A percentile compares a stretch with the other conserved stretches of the same genome.
Evolutionary conservation across 2,329 filamentous ascomycete genomes (phyloP).

Genomic region (Diaporthe citrichinensis): DNA sequence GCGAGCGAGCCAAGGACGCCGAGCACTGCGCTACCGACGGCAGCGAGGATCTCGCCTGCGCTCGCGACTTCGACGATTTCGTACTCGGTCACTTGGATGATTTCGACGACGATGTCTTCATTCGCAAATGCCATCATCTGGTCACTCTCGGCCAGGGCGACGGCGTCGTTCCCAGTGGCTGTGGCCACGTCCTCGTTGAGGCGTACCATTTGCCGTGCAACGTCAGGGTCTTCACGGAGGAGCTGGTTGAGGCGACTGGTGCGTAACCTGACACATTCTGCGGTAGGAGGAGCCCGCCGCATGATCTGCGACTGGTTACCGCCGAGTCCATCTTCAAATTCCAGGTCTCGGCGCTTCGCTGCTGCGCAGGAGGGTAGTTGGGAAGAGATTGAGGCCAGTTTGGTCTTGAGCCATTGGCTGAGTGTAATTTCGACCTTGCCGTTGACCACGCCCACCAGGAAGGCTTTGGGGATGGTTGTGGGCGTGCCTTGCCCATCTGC

Average conservation of each 20-base stretch:
- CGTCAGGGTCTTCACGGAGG: constrained; percentile 20
- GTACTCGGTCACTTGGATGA: constrained; percentile 5
- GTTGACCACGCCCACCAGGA: background rate
- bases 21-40: constrained; percentile 12
- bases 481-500: constrained; percentile 5
- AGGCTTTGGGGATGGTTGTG: constrained; percentile 17
- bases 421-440: constrained; percentile 14
- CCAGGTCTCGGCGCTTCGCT: constrained; percentile 9
- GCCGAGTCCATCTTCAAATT: background rate
- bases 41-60: constrained; percentile 20
- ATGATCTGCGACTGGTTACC: constrained; percentile 9
- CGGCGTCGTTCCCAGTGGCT: constrained; percentile 13
- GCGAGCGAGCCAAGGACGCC: constrained; percentile 17
- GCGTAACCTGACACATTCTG: constrained; percentile 8
- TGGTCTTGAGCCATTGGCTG: constrained; percentile 20
- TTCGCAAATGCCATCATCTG: constrained; percentile 18
- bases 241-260: constrained; percentile 14
- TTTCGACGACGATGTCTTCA: constrained; percentile 9
- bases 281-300: constrained; percentile 13
- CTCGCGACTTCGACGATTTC: constrained; percentile 6
- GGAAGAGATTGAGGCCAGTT: constrained; percentile 11
- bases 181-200: constrained; percentile 14
- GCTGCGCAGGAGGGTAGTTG: constrained; percentile 8
- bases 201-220: constrained; percentile 21
- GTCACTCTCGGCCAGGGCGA: constrained; percentile 14